phyloP scores from a whole-genome alignment of 1,284 basidiomycete genomes.

The Spongispora temasekensis region DNA sequence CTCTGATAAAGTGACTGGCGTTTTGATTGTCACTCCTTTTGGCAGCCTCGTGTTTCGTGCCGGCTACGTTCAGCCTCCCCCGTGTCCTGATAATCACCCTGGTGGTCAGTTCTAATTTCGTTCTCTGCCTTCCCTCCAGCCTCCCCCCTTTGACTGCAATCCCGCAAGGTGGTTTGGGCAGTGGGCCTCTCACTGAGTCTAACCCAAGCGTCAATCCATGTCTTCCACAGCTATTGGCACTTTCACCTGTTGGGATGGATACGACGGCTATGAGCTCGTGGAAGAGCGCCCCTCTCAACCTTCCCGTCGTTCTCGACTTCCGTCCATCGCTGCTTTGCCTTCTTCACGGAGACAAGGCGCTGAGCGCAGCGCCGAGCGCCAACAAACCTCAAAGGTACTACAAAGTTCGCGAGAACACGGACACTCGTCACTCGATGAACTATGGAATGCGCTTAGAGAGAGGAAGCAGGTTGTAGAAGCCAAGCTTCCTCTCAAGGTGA shows the following conservation, averaged over 20 bases:
- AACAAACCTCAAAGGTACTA: slow-evolving; percentile 39
- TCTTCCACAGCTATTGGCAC: slow-evolving; percentile 38
- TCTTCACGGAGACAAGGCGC: slow-evolving; percentile 13
- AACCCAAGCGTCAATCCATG: slow-evolving; percentile 14
- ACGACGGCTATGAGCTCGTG: slow-evolving; percentile 33
- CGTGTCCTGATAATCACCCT: slow-evolving; percentile 36
- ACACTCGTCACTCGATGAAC: slow-evolving; percentile 49
- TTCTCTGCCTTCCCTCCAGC: slow-evolving; percentile 12
- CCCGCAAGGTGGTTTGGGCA: slow-evolving; percentile 20
- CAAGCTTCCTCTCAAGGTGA: slow-evolving; percentile 63
- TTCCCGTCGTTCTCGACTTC: slow-evolving; percentile 24
- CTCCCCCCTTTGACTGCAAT: slow-evolving; percentile 19
- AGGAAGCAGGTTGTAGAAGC: slow-evolving; percentile 64
- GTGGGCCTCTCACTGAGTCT: slow-evolving; percentile 14
- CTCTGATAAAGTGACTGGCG: slow-evolving; percentile 29
- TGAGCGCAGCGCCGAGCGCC: slow-evolving; percentile 28
- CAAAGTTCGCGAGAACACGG: slow-evolving; percentile 44
- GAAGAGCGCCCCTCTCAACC: slow-evolving; percentile 19
- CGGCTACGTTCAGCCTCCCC: slow-evolving; percentile 24
- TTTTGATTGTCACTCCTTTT: slow-evolving; percentile 31
- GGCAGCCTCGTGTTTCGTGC: slow-evolving; percentile 38
- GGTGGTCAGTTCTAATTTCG: slow-evolving; percentile 32
- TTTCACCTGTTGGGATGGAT: slow-evolving; percentile 42
- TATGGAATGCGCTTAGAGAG: slow-evolving; percentile 64
- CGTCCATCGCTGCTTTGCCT: slow-evolving; percentile 19